These are phyloP conservation scores for Aspergillus mulundensis DNA, from an alignment of 495 filamentous ascomycete species.

Conservation along the genomic window DNA sequence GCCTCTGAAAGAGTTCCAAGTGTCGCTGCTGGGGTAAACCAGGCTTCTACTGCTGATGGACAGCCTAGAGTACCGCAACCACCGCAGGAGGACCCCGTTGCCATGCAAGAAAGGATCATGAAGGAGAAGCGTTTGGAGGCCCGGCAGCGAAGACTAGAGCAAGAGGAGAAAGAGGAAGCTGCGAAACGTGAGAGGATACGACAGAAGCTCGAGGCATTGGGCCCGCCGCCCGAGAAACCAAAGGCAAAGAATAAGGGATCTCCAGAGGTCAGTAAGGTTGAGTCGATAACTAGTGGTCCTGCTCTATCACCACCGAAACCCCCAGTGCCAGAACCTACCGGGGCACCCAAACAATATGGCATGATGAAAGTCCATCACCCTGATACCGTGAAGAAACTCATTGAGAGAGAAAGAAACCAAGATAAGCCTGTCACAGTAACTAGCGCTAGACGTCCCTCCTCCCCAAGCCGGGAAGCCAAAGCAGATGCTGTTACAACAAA, in stretches of 20 bases:
- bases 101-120: constrained; percentile 80
- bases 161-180: constrained; percentile 77
- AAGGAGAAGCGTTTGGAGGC: constrained; percentile 72
- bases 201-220: constrained; percentile 75
- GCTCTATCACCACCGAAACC: constrained; percentile 50
- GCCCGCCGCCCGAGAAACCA: constrained; percentile 58
- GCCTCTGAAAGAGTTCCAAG: constrained; percentile 27
- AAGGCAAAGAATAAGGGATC: constrained; percentile 41
- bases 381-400: constrained; percentile 41
- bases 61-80: constrained; percentile 28
- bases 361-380: constrained; percentile 58
- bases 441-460: constrained; percentile 28
- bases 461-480: constrained; percentile 33
- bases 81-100: constrained; percentile 55
- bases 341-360: constrained; percentile 53
- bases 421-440: constrained; percentile 31
- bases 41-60: constrained; percentile 23
- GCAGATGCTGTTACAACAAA: constrained; percentile 28
- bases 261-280: constrained; percentile 26
- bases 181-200: constrained; percentile 77
- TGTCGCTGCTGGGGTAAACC: constrained; percentile 37
- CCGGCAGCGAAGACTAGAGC: constrained; percentile 70
- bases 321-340: constrained; percentile 48
- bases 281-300: constrained; percentile 20
- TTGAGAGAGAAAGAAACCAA: constrained; percentile 33